Evolutionary conservation across 768 basidiomycete genomes (phyloP), one percentile per base, ranked within the genome.

Genomic region (Clavulina sp.): DNA sequence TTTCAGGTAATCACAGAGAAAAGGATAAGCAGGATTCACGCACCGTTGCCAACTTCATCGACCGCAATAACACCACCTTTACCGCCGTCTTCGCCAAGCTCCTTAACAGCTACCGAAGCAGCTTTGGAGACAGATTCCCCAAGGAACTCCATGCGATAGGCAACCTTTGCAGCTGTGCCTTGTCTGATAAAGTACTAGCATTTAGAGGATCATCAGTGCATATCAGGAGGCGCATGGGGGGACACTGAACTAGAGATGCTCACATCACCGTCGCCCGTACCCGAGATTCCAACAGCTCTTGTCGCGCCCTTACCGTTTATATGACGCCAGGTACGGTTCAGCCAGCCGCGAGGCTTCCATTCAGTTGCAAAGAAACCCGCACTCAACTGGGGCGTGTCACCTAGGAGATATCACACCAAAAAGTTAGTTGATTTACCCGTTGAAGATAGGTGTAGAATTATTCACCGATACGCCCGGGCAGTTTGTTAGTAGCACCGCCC

Each of bases 261-360:
- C n/a, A 85, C 83, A 64, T 88, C 85, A 56, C 85, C 85, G 57
- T 87, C 78, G 4, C 86, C 86, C 9, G 86, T 88, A 0, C 85
- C 83, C 29, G 81, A 84, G n/a, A 88, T 66, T 3, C 84, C 84
- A 23, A 88, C 66, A n/a, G n/a, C n/a, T n/a, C n/a, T n/a, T n/a
- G n/a, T n/a, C 5, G 76, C 81, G 24, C 59, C 61, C 28, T 6
- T 60, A 57, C 16, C 57, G 54, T 40, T 67, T 2, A 73, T 40
- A 21, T 64, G 67, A 34, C 66, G 64, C 72, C 69, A 76, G n/a
- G 64, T 40, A 19, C 62, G 57, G 54, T 57, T 68, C 60, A 60
- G 55, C 63, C 56, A 57, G 43, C 63, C 58, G 46, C 57, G 52
- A 53, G 63, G 51, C 54, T 50, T 55, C 84, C 85, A 88, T 64